Conservation (phyloP, 345 rosid species). For the Citrus cavaleriei region DNA sequence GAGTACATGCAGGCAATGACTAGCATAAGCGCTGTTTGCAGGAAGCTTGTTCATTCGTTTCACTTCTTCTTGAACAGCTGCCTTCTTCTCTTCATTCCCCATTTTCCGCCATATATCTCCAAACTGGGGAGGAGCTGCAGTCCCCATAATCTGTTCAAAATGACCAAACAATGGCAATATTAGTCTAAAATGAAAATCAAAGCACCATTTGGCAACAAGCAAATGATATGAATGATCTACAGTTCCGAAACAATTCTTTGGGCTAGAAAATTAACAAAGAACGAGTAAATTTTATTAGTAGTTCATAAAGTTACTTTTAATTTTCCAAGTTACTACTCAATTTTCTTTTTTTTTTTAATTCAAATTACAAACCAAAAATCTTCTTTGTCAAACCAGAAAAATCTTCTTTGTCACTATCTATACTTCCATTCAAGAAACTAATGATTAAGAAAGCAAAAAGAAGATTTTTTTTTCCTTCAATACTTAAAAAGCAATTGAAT, state of each 20-base stretch:
- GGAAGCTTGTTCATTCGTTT: constrained; percentile 60
- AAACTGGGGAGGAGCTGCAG: constrained; percentile 9
- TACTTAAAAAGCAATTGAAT: too few species aligned
- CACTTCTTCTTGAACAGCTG: constrained; percentile 53
- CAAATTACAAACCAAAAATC: neutral
- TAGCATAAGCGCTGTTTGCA: constrained; percentile 56
- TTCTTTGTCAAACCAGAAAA: neutral
- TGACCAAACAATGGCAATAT: neutral
- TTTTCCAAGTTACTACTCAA: neutral
- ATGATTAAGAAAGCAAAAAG: too few species aligned
- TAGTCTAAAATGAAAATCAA: neutral
- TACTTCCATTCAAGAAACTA: neutral
- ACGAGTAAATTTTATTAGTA: too few species aligned
- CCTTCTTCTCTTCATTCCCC: constrained; percentile 50
- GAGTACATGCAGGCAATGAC: constrained; percentile 78
- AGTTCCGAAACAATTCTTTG: neutral
- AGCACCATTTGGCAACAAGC: neutral
- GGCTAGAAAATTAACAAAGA: too few species aligned
- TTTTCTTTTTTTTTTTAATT: neutral
- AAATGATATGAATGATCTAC: neutral
- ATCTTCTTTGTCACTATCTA: neutral
- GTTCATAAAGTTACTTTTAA: neutral
- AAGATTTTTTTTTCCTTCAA: too few species aligned
- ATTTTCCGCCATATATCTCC: constrained; percentile 39
- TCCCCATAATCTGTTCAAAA: constrained; percentile 25